Evolutionary conservation across 305 asterid species (phyloP), one percentile per base, ranked within the genome.

Genomic region (Rubia tinctorum): DNA sequence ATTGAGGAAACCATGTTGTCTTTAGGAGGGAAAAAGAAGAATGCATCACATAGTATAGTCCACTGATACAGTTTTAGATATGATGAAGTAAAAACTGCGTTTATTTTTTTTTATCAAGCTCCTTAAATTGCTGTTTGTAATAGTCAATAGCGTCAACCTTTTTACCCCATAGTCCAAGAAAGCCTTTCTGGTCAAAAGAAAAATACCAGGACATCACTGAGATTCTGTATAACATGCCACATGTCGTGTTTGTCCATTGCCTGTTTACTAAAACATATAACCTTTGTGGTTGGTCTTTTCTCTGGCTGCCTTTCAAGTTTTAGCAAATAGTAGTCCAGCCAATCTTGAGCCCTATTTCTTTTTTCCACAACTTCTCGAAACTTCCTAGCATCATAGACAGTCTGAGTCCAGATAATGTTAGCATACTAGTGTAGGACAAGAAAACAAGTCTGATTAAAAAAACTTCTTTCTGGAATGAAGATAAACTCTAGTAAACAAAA

Each of bases 311-410:
- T 86, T 85, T 92, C 97, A 74, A 87, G 88, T 87, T 90, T 95
- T 59, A 92, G 89, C 83, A 84, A 95, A 83, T 92, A 74, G 83
- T 92, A 95, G 86, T 95, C 99, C 69, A 95, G 83, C 98, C 96
- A 92, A 79, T 90, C 88, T 71, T 90, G 95, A 79, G 92, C 89
- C 69, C 89, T 86, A 75, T 88, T 82, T 81, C 98, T 85, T 80
- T 81, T 86, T 18, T 79, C 81, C 13, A 95, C 92, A 72, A 95
- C 84, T 87, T 68, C 86, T 60, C 90, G 92, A 53, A 92, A 95
- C 82, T 88, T 92, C 82, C 89, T 90, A 71, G 98, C 96, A 78
- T 92, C 74, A 79, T 95, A 95, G 74, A 92, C 96, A 49, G 89
- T 95, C 99, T 95, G 75, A 30, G 72, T 37, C 59, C 66, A 15